Evolutionary conservation across 805 yeast genomes (phyloP).

Genomic region (Teunomyces panamensis): DNA sequence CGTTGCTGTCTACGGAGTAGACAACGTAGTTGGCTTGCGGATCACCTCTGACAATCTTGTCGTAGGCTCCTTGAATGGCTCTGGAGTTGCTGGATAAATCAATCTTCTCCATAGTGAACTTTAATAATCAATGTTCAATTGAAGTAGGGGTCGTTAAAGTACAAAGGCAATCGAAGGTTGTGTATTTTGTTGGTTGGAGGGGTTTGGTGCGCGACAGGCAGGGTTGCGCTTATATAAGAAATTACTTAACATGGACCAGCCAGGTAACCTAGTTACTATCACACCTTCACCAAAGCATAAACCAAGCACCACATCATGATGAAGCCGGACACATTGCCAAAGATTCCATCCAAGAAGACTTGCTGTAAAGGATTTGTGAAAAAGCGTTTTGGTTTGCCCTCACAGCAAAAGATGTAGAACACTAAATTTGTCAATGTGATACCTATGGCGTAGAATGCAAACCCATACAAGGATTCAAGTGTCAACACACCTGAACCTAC

Average conservation of each 20-base stretch:
- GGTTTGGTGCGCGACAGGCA: not conserved
- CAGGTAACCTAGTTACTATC: not conserved
- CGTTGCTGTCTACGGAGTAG: slow-evolving; percentile 65
- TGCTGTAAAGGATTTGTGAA: slow-evolving; percentile 30
- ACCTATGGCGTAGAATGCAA: slow-evolving; percentile 34
- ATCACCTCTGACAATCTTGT: slow-evolving; percentile 76
- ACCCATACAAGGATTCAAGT: slow-evolving; percentile 35
- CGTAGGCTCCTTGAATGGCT: slow-evolving; percentile 72
- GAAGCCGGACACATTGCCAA: slow-evolving; percentile 35
- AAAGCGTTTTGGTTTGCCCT: slow-evolving; percentile 20
- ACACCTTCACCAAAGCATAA: slow-evolving; percentile 35
- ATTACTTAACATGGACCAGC: slow-evolving; percentile 2
- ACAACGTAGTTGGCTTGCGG: slow-evolving; percentile 70
- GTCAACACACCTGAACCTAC: slow-evolving; percentile 40
- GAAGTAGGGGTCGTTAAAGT: not conserved
- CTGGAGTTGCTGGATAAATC: slow-evolving; percentile 68
- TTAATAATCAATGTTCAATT: not conserved
- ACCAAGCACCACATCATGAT: slow-evolving; percentile 50
- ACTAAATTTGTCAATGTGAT: slow-evolving; percentile 27
- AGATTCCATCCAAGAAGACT: slow-evolving; percentile 31
- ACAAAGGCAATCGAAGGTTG: not conserved
- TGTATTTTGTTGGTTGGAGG: slow-evolving; percentile 1
- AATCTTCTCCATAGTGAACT: slow-evolving; percentile 47
- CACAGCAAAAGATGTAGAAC: slow-evolving; percentile 32
- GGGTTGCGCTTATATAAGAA: not conserved